phyloP scores from a whole-genome alignment of 139 green algal species.

The Picochlorum sp. region DNA sequence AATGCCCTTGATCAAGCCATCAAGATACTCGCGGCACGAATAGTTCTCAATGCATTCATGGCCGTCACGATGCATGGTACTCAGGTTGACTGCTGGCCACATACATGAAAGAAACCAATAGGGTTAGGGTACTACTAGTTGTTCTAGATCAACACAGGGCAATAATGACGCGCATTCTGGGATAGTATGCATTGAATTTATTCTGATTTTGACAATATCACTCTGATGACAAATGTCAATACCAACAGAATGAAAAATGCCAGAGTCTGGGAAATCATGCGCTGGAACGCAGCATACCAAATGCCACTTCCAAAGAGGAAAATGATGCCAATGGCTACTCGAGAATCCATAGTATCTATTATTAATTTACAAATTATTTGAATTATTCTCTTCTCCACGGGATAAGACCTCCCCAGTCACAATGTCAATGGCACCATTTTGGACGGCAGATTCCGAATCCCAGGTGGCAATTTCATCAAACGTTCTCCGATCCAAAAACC shows the following conservation, averaged over 20 bases:
- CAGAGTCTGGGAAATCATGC: not conserved
- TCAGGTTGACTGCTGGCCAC: too few relatives aligned
- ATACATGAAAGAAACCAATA: too few relatives aligned
- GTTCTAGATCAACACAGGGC: not conserved
- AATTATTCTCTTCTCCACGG: too few relatives aligned
- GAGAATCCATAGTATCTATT: not conserved
- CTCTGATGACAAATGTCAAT: constrained; percentile 2
- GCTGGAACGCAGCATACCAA: not conserved
- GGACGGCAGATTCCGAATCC: not conserved
- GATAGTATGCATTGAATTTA: not conserved
- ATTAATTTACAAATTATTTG: too few relatives aligned
- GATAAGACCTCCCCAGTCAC: constrained; percentile 21
- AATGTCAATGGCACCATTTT: constrained; percentile 17
- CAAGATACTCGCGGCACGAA: too few relatives aligned
- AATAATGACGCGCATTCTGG: not conserved
- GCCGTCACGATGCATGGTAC: too few relatives aligned
- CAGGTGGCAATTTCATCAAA: constrained; percentile 17
- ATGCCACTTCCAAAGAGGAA: not conserved
- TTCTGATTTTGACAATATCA: not conserved
- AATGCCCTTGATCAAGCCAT: too few relatives aligned
- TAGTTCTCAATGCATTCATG: too few relatives aligned
- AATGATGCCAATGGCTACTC: not conserved
- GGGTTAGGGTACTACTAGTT: too few relatives aligned
- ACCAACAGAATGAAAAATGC: constrained; percentile 2
- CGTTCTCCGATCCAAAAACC: constrained; percentile 7